Evolutionary conservation across 2,329 filamentous ascomycete species (phyloP).

Genomic region (Shiraia sp.): DNA sequence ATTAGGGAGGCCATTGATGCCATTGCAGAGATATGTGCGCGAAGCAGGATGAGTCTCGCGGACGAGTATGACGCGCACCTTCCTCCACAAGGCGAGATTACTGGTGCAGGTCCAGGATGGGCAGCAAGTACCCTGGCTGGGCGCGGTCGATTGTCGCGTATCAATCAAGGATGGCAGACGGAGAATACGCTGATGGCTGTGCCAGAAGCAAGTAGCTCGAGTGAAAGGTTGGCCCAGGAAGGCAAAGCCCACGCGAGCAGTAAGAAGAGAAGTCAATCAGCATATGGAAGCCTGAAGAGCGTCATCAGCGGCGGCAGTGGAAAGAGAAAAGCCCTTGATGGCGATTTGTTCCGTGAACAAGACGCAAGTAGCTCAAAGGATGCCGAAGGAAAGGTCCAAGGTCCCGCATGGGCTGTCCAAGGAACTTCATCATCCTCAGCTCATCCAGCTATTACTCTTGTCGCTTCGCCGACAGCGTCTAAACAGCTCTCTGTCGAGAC

Average conservation of each 20-base stretch:
- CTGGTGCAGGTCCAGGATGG: slow-evolving; percentile 31
- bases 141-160: slow-evolving; percentile 35
- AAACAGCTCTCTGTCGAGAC: slow-evolving; percentile 42
- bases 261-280: slow-evolving; percentile 40
- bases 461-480: slow-evolving; percentile 37
- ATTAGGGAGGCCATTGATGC: slow-evolving; percentile 62
- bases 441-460: slow-evolving; percentile 39
- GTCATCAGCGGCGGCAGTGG: slow-evolving; percentile 43
- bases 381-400: slow-evolving; percentile 14
- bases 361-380: slow-evolving; percentile 16
- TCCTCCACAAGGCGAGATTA: slow-evolving; percentile 63
- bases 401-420: slow-evolving; percentile 35
- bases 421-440: slow-evolving; percentile 24
- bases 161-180: slow-evolving; percentile 39
- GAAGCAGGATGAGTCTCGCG: slow-evolving; percentile 63
- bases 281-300: slow-evolving; percentile 45
- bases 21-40: slow-evolving; percentile 66
- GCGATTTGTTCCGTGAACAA: slow-evolving; percentile 22
- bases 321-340: slow-evolving; percentile 30
- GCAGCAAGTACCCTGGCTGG: slow-evolving; percentile 33
- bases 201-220: slow-evolving; percentile 54
- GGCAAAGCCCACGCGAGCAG: slow-evolving; percentile 18
- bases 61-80: slow-evolving; percentile 67
- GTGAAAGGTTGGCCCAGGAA: slow-evolving; percentile 44
- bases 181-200: slow-evolving; percentile 51